These are phyloP conservation scores for Fusarium sp. DNA, from an alignment of 2,329 filamentous ascomycete species.

Conservation along the genomic window DNA sequence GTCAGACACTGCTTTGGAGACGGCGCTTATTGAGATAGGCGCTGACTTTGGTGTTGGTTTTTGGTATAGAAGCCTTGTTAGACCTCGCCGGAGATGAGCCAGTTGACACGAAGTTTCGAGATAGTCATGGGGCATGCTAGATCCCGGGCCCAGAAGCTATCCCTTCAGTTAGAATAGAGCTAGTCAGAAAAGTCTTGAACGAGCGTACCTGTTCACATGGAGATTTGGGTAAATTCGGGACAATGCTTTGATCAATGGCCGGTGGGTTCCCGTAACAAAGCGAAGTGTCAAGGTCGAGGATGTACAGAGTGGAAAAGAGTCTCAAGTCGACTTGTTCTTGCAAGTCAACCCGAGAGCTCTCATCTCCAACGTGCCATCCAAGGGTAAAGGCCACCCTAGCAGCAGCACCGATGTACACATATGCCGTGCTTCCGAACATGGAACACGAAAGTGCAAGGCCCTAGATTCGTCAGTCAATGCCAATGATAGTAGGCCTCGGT, in stretches of 20 bases:
- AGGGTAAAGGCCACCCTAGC: constrained; percentile 11
- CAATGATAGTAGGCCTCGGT: too few species aligned
- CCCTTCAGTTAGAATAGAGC: neutral
- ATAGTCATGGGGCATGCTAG: constrained; percentile 10
- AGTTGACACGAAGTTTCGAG: constrained; percentile 3
- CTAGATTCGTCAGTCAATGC: too few species aligned
- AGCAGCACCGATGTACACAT: constrained; percentile 15
- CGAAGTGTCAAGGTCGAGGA: constrained; percentile 12
- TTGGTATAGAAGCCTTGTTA: constrained; percentile 8
- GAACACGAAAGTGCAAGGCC: constrained; percentile 10
- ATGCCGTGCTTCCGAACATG: constrained; percentile 19
- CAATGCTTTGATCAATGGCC: constrained; percentile 1
- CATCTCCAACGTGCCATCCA: constrained; percentile 8
- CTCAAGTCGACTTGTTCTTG: constrained; percentile 13
- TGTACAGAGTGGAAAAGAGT: constrained; percentile 9
- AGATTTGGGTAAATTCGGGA: neutral
- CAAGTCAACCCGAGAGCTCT: neutral
- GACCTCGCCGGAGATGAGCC: neutral
- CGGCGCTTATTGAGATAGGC: neutral
- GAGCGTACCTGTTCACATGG: constrained; percentile 6
- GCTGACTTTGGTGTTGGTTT: neutral
- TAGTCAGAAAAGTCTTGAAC: too few species aligned
- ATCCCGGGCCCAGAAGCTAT: constrained; percentile 1
- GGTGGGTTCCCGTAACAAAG: constrained; percentile 8
- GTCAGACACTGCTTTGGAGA: neutral